Percentiles rank a stretch among this genome's conserved stretches.
phyloP scores from a whole-genome alignment of 202 grass and related monocot species.

The Thinopyrum obtusiflorum region DNA sequence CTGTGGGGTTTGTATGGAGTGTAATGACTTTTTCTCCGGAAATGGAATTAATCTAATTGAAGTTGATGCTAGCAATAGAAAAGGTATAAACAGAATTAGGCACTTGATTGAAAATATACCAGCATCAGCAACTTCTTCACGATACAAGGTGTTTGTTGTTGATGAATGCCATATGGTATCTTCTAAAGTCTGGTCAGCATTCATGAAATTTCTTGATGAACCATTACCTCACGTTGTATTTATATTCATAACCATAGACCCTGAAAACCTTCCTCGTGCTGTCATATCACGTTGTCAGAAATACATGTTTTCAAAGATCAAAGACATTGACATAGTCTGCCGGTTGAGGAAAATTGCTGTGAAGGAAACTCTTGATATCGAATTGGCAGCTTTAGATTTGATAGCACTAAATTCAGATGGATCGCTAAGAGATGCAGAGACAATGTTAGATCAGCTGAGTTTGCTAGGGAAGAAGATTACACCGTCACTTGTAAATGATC shows the following conservation, averaged over 20 bases:
- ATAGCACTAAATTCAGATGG: constrained; percentile 90
- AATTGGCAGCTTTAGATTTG: constrained; percentile 91
- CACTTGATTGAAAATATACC: constrained; percentile 80
- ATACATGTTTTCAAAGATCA: constrained; percentile 86
- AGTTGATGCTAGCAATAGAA: constrained; percentile 89
- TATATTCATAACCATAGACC: constrained; percentile 90
- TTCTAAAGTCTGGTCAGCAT: constrained; percentile 84
- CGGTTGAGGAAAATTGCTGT: constrained; percentile 76
- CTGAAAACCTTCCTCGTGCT: constrained; percentile 77
- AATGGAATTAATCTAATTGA: constrained; percentile 73
- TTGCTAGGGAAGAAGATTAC: constrained; percentile 97
- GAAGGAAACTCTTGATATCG: constrained; percentile 85
- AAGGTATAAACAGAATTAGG: constrained; percentile 72
- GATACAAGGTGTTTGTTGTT: constrained; percentile 81
- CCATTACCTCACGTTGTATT: constrained; percentile 81
- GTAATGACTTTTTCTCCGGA: constrained; percentile 56
- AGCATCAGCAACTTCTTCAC: constrained; percentile 58
- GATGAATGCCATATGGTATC: constrained; percentile 98
- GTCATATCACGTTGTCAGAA: constrained; percentile 90
- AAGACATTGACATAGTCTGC: constrained; percentile 81
- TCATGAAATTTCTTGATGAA: constrained; percentile 94
- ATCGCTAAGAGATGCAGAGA: constrained; percentile 92
- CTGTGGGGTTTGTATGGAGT: constrained; percentile 73
- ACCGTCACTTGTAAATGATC: constrained; percentile 86
- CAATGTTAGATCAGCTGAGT: constrained; percentile 94